Percentiles rank a stretch among this genome's conserved stretches.
Evolutionary conservation across 257 asterid genomes (phyloP).

Genomic region (Scutellaria barbata): DNA sequence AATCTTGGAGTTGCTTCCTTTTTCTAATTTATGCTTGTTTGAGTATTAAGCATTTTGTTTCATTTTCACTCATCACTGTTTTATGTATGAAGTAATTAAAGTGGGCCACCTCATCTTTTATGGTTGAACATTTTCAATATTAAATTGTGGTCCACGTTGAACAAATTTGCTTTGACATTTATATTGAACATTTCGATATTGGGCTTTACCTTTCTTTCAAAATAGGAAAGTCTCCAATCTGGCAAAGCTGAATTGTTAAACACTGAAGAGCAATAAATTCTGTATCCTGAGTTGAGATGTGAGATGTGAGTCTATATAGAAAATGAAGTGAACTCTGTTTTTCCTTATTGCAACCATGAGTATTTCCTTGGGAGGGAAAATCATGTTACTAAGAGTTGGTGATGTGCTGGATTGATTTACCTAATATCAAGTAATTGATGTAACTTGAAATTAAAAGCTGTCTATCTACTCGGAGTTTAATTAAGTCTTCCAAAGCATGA

Average conservation of each 20-base stretch:
- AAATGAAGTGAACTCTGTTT: conserved; percentile 5
- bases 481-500: conserved; percentile 1
- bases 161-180: not conserved
- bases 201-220: conserved; percentile 14
- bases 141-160: conserved; percentile 3
- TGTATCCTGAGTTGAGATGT: conserved; percentile 19
- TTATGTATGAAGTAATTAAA: not conserved
- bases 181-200: not conserved
- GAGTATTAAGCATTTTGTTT: not conserved
- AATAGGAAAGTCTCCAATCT: conserved; percentile 19
- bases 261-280: conserved; percentile 15
- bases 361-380: not conserved
- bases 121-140: conserved; percentile 14
- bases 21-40: not conserved
- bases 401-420: conserved; percentile 9
- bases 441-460: conserved; percentile 7
- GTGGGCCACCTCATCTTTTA: conserved; percentile 11
- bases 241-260: conserved; percentile 20
- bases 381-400: not conserved
- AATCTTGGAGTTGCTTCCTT: conserved; percentile 2
- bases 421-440: not conserved
- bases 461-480: conserved; percentile 3
- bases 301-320: conserved; percentile 16
- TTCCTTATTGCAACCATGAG: conserved; percentile 11
- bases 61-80: not conserved